A percentile compares a stretch with the other conserved stretches of the same genome.
These are phyloP conservation scores for Penicillium hordei DNA, from an alignment of 2,329 filamentous ascomycete genomes.

Conservation along the genomic window DNA sequence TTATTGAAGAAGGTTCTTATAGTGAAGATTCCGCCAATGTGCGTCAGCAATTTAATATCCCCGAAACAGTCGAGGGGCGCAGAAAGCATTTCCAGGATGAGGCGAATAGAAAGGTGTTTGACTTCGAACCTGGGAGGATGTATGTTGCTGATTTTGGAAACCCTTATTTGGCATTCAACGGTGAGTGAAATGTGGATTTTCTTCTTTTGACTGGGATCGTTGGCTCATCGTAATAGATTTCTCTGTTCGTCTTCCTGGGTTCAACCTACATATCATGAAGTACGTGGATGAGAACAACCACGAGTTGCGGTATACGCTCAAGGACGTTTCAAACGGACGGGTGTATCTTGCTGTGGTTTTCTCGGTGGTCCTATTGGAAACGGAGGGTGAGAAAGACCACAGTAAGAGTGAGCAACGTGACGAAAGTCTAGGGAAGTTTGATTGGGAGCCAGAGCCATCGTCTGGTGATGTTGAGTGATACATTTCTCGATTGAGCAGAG, in stretches of 20 bases:
- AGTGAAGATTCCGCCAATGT: constrained; percentile 51
- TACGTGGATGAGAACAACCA: constrained; percentile 68
- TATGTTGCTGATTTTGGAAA: constrained; percentile 81
- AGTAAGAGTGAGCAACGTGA: background rate
- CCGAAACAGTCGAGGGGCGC: constrained; percentile 53
- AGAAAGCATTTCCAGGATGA: constrained; percentile 63
- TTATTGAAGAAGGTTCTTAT: constrained; percentile 67
- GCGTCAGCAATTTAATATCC: constrained; percentile 53
- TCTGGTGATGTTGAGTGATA: constrained; percentile 23
- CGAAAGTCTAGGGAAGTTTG: constrained; percentile 25
- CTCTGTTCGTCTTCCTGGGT: constrained; percentile 40
- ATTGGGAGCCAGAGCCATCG: constrained; percentile 23
- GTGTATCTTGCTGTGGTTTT: constrained; percentile 82
- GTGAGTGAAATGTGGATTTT: constrained; percentile 35
- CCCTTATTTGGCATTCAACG: constrained; percentile 84
- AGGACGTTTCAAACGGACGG: constrained; percentile 70
- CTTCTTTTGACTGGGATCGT: background rate
- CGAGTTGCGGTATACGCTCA: constrained; percentile 86
- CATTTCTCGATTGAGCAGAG: background rate
- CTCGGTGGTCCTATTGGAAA: constrained; percentile 59
- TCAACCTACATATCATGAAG: constrained; percentile 36
- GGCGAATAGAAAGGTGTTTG: constrained; percentile 55
- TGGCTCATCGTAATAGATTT: constrained; percentile 30
- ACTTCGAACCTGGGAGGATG: constrained; percentile 60
- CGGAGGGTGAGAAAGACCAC: constrained; percentile 21